Evolutionary conservation across 78 protist genomes (phyloP).

Genomic region (Creolimax fragrantissima): DNA sequence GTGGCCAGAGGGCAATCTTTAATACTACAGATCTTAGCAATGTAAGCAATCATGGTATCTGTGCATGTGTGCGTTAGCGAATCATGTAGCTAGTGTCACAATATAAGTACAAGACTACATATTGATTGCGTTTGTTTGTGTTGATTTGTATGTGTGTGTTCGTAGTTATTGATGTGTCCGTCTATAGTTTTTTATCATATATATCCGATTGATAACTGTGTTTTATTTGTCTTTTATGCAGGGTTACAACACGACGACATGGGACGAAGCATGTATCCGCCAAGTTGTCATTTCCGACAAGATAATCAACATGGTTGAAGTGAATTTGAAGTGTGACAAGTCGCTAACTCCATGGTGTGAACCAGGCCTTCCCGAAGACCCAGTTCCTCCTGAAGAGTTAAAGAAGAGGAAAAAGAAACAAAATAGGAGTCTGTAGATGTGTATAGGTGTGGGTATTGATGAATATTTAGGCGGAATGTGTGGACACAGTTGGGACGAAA

Average conservation of each 20-base stretch:
- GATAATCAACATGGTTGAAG: not conserved
- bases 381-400: not conserved
- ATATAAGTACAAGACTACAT: no score
- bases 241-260: conserved; percentile 3
- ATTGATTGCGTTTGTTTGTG: no score
- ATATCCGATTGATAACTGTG: no score
- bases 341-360: not conserved
- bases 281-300: not conserved
- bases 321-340: not conserved
- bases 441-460: no score
- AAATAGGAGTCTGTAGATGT: no score
- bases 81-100: no score
- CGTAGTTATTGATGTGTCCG: no score
- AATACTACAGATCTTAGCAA: not conserved
- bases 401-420: not conserved
- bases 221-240: not conserved
- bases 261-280: not conserved
- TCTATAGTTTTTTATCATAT: not conserved
- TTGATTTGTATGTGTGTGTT: no score
- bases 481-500: no score
- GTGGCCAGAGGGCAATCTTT: not conserved
- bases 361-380: not conserved
- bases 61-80: no score
- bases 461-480: no score
- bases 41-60: not conserved